These are phyloP conservation scores for Alternaria atra DNA, from an alignment of 2,329 filamentous ascomycete genomes.

Conservation along the genomic window DNA sequence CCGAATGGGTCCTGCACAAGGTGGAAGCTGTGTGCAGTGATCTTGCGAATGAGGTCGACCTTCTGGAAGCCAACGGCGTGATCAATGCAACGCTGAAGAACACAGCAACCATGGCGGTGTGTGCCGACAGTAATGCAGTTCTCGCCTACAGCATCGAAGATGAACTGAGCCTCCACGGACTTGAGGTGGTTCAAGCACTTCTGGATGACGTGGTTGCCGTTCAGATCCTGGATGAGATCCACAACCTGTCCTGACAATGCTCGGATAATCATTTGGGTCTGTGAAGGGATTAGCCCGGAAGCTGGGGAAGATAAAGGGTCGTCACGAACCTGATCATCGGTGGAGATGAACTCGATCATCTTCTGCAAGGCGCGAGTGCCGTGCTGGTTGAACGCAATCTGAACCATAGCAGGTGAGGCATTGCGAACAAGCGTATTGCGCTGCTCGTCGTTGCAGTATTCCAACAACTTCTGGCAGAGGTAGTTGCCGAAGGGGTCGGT, in stretches of 20 bases:
- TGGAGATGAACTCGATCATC: slow-evolving; percentile 98
- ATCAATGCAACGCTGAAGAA: slow-evolving; percentile 97
- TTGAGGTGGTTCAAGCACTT: slow-evolving; percentile 97
- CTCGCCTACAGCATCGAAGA: slow-evolving; percentile 90
- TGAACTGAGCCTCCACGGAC: slow-evolving; percentile 87
- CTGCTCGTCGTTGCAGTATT: slow-evolving; percentile 94
- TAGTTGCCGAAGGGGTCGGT: slow-evolving; percentile 99
- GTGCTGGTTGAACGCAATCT: slow-evolving; percentile 95
- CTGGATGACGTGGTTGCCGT: slow-evolving; percentile 98
- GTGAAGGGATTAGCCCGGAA: slow-evolving; percentile 21
- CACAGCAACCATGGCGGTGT: slow-evolving; percentile 96
- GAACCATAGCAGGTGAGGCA: slow-evolving; percentile 84
- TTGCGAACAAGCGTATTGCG: slow-evolving; percentile 92
- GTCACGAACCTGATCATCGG: slow-evolving; percentile 70
- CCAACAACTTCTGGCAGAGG: slow-evolving; percentile 96
- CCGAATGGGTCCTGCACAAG: slow-evolving; percentile 97
- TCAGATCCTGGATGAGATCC: slow-evolving; percentile 93
- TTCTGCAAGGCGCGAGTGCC: slow-evolving; percentile 96
- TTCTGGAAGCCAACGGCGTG: slow-evolving; percentile 93
- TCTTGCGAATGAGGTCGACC: slow-evolving; percentile 82
- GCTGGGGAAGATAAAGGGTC: background rate
- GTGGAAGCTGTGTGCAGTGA: slow-evolving; percentile 85
- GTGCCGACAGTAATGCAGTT: slow-evolving; percentile 92
- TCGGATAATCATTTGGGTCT: slow-evolving; percentile 83
- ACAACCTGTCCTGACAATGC: slow-evolving; percentile 87